These are phyloP conservation scores for Ceratopteris richardii DNA, from an alignment of 75 land plant species.

Conservation along the genomic window DNA sequence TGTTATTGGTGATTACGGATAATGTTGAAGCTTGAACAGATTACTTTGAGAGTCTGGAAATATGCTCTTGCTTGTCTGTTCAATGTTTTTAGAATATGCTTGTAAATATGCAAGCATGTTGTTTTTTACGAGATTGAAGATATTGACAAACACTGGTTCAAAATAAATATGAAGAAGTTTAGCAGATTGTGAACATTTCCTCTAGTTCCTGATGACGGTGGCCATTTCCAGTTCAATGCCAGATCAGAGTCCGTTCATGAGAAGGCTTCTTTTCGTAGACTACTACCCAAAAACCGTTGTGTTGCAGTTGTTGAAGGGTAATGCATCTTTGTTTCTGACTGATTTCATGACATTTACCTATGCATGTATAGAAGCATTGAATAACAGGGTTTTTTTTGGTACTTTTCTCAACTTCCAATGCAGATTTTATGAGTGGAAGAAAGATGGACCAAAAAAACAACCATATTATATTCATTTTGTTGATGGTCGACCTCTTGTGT, in stretches of 20 bases:
- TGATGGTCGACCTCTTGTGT: constrained; percentile 69
- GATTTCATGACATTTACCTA: constrained; percentile 3
- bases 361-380: not conserved
- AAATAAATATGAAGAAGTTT: too few relatives aligned
- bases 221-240: constrained; percentile 73
- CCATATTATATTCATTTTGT: constrained; percentile 81
- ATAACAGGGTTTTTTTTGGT: not conserved
- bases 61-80: too few relatives aligned
- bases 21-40: too few relatives aligned
- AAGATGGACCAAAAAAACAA: constrained; percentile 81
- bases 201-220: too few relatives aligned
- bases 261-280: constrained; percentile 74
- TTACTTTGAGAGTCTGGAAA: too few relatives aligned
- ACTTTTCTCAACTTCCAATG: too few relatives aligned
- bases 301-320: constrained; percentile 87
- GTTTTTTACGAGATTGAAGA: too few relatives aligned
- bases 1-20: too few relatives aligned
- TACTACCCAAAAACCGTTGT: constrained; percentile 55
- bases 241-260: constrained; percentile 69
- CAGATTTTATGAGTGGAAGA: constrained; percentile 97
- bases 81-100: too few relatives aligned
- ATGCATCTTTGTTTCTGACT: not conserved
- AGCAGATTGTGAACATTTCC: too few relatives aligned
- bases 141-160: too few relatives aligned
- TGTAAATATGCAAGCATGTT: too few relatives aligned